Percentiles rank a stretch among this genome's conserved stretches.
phyloP scores from a whole-genome alignment of 139 green algal genomes.

The Mychonastes homosphaera region DNA sequence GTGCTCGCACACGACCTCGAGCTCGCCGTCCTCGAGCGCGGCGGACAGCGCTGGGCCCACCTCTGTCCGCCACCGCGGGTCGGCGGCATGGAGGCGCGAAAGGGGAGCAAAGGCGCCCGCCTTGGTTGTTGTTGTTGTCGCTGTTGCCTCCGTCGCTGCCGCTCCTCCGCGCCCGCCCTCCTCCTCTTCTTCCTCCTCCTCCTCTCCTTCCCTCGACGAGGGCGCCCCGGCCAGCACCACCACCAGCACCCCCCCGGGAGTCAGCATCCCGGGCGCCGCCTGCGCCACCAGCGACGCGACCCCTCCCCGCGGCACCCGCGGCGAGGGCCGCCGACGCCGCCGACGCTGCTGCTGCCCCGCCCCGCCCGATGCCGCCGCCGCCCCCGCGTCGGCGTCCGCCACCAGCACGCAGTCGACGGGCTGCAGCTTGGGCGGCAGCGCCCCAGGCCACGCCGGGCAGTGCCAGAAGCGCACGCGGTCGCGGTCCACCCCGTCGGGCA shows the following conservation, averaged over 20 bases:
- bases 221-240: slow-evolving; percentile 8
- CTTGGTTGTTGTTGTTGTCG: too few species aligned
- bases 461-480: slow-evolving; percentile 20
- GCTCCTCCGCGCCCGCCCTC: background rate
- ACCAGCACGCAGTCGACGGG: slow-evolving; percentile 15
- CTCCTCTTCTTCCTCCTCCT: background rate
- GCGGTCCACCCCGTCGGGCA: slow-evolving; percentile 5
- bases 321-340: too few species aligned
- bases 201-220: too few species aligned
- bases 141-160: background rate
- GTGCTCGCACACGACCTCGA: too few species aligned
- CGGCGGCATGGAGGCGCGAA: too few species aligned
- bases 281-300: too few species aligned
- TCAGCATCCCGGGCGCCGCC: slow-evolving; percentile 9
- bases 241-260: slow-evolving; percentile 5
- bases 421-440: slow-evolving; percentile 18
- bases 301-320: too few species aligned
- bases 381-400: slow-evolving; percentile 4
- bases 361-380: background rate
- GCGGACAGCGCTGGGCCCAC: too few species aligned
- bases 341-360: slow-evolving; percentile 9
- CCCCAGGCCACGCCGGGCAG: slow-evolving; percentile 4
- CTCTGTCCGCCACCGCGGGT: too few species aligned
- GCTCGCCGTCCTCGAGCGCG: too few species aligned
- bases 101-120: too few species aligned